Evolutionary conservation across 2,329 filamentous ascomycete genomes (phyloP).

Genomic region (Xylariaceae sp.): DNA sequence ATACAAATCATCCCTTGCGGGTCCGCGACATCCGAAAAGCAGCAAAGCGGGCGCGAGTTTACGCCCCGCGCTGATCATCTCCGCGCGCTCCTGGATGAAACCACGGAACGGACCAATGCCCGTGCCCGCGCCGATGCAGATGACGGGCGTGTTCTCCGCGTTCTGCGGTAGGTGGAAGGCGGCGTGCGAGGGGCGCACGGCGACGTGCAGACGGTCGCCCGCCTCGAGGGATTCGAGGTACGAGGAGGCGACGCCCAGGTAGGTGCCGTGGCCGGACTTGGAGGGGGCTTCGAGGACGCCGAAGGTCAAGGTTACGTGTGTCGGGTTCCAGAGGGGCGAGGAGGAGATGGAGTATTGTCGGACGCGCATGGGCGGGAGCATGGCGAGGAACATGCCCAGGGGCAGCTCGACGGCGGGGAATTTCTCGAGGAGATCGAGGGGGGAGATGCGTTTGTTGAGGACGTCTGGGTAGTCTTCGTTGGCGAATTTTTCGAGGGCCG

Average conservation of each 20-base stretch:
- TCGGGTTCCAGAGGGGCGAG: slow-evolving; percentile 57
- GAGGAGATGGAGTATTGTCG: slow-evolving; percentile 79
- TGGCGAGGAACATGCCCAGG: slow-evolving; percentile 61
- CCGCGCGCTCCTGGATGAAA: slow-evolving; percentile 47
- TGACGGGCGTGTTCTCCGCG: slow-evolving; percentile 42
- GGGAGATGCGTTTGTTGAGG: slow-evolving; percentile 52
- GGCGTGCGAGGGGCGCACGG: slow-evolving; percentile 35
- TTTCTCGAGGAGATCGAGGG: slow-evolving; percentile 65
- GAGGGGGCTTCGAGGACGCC: slow-evolving; percentile 56
- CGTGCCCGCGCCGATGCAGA: slow-evolving; percentile 48
- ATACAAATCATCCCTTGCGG: slow-evolving; percentile 56
- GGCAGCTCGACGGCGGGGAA: slow-evolving; percentile 56
- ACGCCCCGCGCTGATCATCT: slow-evolving; percentile 45
- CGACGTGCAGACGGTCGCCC: slow-evolving; percentile 38
- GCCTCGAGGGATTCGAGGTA: slow-evolving; percentile 50
- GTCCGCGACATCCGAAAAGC: slow-evolving; percentile 58
- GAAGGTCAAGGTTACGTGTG: slow-evolving; percentile 61
- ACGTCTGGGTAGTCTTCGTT: slow-evolving; percentile 44
- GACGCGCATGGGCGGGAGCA: slow-evolving; percentile 71
- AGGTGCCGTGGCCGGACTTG: slow-evolving; percentile 43
- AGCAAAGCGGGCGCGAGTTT: slow-evolving; percentile 56
- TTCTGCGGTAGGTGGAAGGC: slow-evolving; percentile 47
- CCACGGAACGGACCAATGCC: slow-evolving; percentile 42
- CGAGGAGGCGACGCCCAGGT: slow-evolving; percentile 56
- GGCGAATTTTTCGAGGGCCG: slow-evolving; percentile 43